Evolutionary conservation across 2,329 filamentous ascomycete genomes (phyloP).

Genomic region (Aureobasidium zeae): DNA sequence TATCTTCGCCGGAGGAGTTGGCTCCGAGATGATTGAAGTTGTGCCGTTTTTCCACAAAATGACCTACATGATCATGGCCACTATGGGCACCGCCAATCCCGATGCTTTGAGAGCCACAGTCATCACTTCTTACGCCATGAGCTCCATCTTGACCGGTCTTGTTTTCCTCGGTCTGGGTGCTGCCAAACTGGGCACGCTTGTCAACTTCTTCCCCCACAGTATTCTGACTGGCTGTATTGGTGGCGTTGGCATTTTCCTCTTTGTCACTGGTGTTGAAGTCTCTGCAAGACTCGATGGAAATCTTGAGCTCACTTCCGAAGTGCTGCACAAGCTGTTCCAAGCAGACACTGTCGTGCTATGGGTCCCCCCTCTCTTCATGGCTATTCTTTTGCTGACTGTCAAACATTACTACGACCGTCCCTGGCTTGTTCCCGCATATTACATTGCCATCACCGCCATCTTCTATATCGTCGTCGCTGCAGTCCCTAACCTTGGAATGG

Average conservation of each 20-base stretch:
- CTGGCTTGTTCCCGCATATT: conserved; percentile 78
- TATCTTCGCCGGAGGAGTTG: conserved; percentile 81
- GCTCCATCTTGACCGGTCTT: conserved; percentile 79
- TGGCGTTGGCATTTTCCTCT: conserved; percentile 89
- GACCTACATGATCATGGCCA: conserved; percentile 74
- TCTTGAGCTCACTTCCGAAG: conserved; percentile 70
- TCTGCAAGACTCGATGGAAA: conserved; percentile 80
- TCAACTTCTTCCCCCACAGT: conserved; percentile 93
- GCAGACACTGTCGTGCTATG: conserved; percentile 71
- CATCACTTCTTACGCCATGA: conserved; percentile 81
- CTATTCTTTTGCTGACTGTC: conserved; percentile 64
- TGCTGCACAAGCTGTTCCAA: conserved; percentile 63
- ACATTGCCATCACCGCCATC: conserved; percentile 63
- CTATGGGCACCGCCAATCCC: conserved; percentile 69
- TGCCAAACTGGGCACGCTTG: conserved; percentile 80
- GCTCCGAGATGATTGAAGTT: conserved; percentile 96
- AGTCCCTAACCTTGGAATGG: conserved; percentile 58
- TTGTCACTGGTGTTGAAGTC: conserved; percentile 87
- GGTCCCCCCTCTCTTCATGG: conserved; percentile 68
- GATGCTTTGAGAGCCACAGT: conserved; percentile 88
- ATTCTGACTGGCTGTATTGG: conserved; percentile 97
- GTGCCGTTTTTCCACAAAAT: conserved; percentile 99
- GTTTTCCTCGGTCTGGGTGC: conserved; percentile 88
- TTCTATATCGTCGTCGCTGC: conserved; percentile 71
- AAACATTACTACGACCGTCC: conserved; percentile 71